These are phyloP conservation scores for Plasmodium gonderi DNA, from an alignment of 169 alveolate species.

Conservation along the genomic window DNA sequence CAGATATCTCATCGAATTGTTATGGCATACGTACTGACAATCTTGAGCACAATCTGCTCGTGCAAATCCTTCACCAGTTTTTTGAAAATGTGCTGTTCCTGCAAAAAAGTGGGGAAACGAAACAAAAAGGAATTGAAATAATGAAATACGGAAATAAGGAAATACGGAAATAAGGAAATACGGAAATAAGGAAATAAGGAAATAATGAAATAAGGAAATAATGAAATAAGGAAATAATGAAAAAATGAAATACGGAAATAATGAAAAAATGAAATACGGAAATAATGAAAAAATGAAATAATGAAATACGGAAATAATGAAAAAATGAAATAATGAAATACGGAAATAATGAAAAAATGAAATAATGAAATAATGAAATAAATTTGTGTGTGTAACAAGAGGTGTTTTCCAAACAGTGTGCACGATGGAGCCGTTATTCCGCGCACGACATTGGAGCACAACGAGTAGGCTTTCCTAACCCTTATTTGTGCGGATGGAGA, in stretches of 20 bases:
- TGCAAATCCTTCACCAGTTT: conserved; percentile 43
- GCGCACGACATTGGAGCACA: background rate
- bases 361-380: too few relatives aligned
- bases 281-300: too few relatives aligned
- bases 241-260: too few relatives aligned
- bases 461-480: conserved; percentile 1
- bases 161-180: too few relatives aligned
- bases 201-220: too few relatives aligned
- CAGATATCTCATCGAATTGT: conserved; percentile 6
- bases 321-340: too few relatives aligned
- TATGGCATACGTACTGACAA: conserved; percentile 9
- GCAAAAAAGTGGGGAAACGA: background rate
- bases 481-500: conserved; percentile 9
- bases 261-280: too few relatives aligned
- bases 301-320: too few relatives aligned
- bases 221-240: too few relatives aligned
- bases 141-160: background rate
- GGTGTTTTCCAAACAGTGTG: background rate
- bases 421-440: background rate
- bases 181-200: too few relatives aligned
- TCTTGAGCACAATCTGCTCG: conserved; percentile 7
- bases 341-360: too few relatives aligned
- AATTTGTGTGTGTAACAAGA: background rate
- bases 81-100: conserved; percentile 57
- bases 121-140: background rate